Conservation (phyloP, 164 flowering plant genomes). For the Amborella trichopoda region DNA sequence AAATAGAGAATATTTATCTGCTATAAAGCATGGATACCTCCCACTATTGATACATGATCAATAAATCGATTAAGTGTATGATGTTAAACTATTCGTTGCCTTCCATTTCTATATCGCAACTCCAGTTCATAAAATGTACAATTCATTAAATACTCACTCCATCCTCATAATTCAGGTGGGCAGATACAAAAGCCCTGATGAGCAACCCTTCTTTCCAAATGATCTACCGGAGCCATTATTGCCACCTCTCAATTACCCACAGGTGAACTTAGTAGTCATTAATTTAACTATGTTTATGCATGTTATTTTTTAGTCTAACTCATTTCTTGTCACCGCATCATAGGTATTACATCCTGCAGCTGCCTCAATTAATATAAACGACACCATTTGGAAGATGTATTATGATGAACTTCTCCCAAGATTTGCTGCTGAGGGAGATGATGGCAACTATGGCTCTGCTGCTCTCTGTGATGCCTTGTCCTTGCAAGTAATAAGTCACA, state of each 20-base stretch:
- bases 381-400: slow-evolving; percentile 52
- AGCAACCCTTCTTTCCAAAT: slow-evolving; percentile 74
- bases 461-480: slow-evolving; percentile 53
- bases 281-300: neutral
- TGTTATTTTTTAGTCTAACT: too few relatives aligned
- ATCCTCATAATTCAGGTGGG: too few relatives aligned
- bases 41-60: too few relatives aligned
- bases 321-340: too few relatives aligned
- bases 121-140: too few relatives aligned
- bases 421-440: slow-evolving; percentile 50
- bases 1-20: too few relatives aligned
- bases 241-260: slow-evolving; percentile 19
- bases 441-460: slow-evolving; percentile 62
- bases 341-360: slow-evolving; percentile 70
- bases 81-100: too few relatives aligned
- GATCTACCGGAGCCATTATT: slow-evolving; percentile 36
- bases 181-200: slow-evolving; percentile 67
- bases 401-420: slow-evolving; percentile 46
- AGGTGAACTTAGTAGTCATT: too few relatives aligned
- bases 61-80: too few relatives aligned
- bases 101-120: too few relatives aligned
- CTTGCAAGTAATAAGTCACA: slow-evolving; percentile 72
- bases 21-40: too few relatives aligned
- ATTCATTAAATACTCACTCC: too few relatives aligned
- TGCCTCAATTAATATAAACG: slow-evolving; percentile 47